These are phyloP conservation scores for Bipolaris zeicola DNA, from an alignment of 2,329 filamentous ascomycete genomes.

Conservation along the genomic window DNA sequence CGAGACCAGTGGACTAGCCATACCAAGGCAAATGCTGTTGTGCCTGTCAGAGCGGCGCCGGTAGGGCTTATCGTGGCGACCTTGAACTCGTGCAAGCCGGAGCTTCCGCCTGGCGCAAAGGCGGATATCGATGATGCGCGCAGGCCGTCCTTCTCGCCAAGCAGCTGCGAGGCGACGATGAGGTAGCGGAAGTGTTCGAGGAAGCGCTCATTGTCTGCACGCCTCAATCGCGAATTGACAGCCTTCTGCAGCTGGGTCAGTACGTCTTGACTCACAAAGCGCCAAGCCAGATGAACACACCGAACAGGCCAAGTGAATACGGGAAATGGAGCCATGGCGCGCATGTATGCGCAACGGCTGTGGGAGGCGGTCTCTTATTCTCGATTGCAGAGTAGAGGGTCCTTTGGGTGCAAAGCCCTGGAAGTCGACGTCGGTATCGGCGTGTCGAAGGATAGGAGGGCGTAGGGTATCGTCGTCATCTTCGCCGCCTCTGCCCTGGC, in stretches of 20 bases:
- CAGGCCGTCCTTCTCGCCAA: slow-evolving; percentile 65
- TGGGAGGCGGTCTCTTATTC: slow-evolving; percentile 57
- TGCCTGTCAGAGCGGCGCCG: slow-evolving; percentile 69
- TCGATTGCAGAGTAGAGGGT: slow-evolving; percentile 55
- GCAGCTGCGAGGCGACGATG: slow-evolving; percentile 86
- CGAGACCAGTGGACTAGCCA: slow-evolving; percentile 75
- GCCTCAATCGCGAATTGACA: slow-evolving; percentile 73
- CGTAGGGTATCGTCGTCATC: slow-evolving; percentile 32
- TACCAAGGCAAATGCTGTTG: slow-evolving; percentile 64
- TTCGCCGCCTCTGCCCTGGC: slow-evolving; percentile 42
- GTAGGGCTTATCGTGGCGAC: slow-evolving; percentile 61
- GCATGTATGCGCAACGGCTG: slow-evolving; percentile 51
- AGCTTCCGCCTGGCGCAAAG: slow-evolving; percentile 30
- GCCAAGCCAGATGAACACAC: slow-evolving; percentile 23
- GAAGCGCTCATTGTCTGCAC: slow-evolving; percentile 81
- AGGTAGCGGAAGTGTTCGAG: slow-evolving; percentile 93
- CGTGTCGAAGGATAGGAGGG: slow-evolving; percentile 20
- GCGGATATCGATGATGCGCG: slow-evolving; percentile 40
- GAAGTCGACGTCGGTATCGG: neutral
- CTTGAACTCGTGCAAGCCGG: slow-evolving; percentile 43
- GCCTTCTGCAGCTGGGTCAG: slow-evolving; percentile 60
- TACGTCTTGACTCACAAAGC: neutral
- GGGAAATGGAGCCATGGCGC: slow-evolving; percentile 47
- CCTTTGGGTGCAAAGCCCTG: slow-evolving; percentile 58
- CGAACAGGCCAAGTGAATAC: slow-evolving; percentile 48